phyloP scores from a whole-genome alignment of 345 rosid genomes.

The Lepidium sativum region DNA sequence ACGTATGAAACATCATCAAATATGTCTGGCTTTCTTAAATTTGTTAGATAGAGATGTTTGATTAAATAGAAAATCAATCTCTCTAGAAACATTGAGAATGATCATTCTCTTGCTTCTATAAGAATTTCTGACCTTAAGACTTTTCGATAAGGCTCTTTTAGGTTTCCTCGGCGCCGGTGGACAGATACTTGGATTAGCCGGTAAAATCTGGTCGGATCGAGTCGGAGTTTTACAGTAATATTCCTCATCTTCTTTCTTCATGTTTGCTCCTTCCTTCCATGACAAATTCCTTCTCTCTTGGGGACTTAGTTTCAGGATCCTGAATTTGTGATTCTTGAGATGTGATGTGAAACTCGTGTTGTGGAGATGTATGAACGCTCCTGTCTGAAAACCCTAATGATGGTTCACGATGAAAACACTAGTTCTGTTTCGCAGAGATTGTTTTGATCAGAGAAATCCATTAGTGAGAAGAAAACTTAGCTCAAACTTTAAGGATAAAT shows the following conservation, averaged over 20 bases:
- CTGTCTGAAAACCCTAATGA: constrained; percentile 13
- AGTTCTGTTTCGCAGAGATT: not conserved
- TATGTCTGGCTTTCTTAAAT: constrained; percentile 44
- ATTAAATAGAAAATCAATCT: constrained; percentile 48
- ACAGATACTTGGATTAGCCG: constrained; percentile 29
- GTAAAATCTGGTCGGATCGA: constrained; percentile 39
- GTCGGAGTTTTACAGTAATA: constrained; percentile 47
- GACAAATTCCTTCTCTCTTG: not conserved
- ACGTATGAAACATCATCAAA: constrained; percentile 10
- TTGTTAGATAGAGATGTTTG: constrained; percentile 32
- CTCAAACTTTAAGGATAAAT: not conserved
- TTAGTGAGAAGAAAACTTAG: constrained; percentile 9
- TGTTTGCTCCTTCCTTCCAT: not conserved
- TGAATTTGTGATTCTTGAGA: constrained; percentile 9
- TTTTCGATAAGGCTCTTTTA: constrained; percentile 31
- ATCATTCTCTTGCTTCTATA: constrained; percentile 22
- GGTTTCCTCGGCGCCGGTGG: constrained; percentile 92
- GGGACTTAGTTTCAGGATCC: constrained; percentile 1
- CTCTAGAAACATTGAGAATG: constrained; percentile 54
- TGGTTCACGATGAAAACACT: constrained; percentile 2
- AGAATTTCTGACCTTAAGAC: constrained; percentile 20
- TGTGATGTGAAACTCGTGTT: not conserved
- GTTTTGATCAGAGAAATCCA: constrained; percentile 20
- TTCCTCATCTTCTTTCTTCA: constrained; percentile 10
- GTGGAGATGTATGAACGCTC: not conserved